Evolutionary conservation across 169 alveolate genomes (phyloP), one percentile per base, ranked within the genome.

Genomic region (Plasmodium coatneyi): DNA sequence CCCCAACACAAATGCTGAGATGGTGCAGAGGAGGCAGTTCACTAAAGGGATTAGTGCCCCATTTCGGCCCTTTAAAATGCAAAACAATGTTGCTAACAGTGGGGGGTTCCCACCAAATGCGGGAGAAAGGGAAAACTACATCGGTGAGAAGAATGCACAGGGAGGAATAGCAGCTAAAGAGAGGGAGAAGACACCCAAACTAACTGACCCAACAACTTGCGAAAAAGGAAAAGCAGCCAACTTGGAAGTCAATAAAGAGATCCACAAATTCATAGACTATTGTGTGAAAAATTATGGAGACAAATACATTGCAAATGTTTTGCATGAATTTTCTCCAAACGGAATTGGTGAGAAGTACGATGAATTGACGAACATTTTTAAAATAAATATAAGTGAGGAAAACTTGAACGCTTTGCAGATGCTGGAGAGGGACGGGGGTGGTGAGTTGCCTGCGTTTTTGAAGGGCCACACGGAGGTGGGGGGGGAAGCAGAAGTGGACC

Each of bases 251-350:
- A 87, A 87, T 87, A 41, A 87, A 34, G 93, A 87, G 81, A 87
- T 87, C 5, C 80, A 87, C 52, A 87, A 87, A 49, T 87, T 87
- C 60, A 87, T 87, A 79, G 93, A 87, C 79, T 87, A 87, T 66
- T 87, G 93, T 87, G 86, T 87, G 71, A 87, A 87, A 32, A 79
- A 87, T 56, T 79, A 79, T 87, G 93, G 93, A 32, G 81, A 87
- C 71, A 87, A 80, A 28, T 72, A 87, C 43, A 25, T 87, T 25
- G 28, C 71, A 74, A 46, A 87, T 79, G 89, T 87, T 19, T 25
- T 87, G 49, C 49, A 49, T 60, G 93, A 87, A 34, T 87, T 87
- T 30, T 36, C 93, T 22, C 70, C 78, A 12, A 60, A 56, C 49
- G 52, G 52, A 7, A 87, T 79, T n/a, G 81, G 71, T 1, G 80